These are phyloP conservation scores for Populus hybrid DNA, from an alignment of 441 rosid species.

Conservation along the genomic window DNA sequence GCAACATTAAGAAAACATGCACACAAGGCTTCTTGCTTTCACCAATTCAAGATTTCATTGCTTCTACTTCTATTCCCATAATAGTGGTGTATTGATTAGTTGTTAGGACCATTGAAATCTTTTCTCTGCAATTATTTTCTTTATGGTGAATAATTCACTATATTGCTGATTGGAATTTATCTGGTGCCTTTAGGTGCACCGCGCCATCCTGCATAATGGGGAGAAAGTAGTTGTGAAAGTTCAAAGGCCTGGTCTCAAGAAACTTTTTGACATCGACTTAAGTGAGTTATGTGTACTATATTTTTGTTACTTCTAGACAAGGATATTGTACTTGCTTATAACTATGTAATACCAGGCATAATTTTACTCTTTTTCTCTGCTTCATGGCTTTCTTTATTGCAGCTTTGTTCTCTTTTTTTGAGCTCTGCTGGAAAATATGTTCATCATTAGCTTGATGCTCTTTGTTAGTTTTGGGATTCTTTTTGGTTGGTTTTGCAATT, in stretches of 20 bases:
- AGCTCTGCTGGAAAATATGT: neutral
- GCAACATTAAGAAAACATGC: neutral
- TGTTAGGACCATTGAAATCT: neutral
- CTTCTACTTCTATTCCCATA: neutral
- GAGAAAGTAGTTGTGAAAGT: constrained; percentile 89
- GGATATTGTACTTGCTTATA: neutral
- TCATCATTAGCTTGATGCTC: neutral
- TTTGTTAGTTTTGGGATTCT: neutral
- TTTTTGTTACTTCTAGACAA: neutral
- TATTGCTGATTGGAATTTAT: constrained; percentile 27
- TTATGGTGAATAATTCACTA: neutral
- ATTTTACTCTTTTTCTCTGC: neutral
- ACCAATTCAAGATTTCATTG: neutral
- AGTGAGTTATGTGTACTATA: constrained; percentile 37
- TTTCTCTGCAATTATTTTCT: neutral
- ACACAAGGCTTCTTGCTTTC: neutral
- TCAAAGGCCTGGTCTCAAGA: constrained; percentile 93
- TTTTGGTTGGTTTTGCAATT: neutral
- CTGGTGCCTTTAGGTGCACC: constrained; percentile 61
- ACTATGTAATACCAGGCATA: neutral
- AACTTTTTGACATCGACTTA: constrained; percentile 88
- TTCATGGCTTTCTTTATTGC: neutral
- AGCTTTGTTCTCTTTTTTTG: neutral
- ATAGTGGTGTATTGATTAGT: too few relatives aligned
- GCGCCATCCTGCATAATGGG: constrained; percentile 85